phyloP scores from a whole-genome alignment of 768 basidiomycete species.

The Hygrocybe punicea region DNA sequence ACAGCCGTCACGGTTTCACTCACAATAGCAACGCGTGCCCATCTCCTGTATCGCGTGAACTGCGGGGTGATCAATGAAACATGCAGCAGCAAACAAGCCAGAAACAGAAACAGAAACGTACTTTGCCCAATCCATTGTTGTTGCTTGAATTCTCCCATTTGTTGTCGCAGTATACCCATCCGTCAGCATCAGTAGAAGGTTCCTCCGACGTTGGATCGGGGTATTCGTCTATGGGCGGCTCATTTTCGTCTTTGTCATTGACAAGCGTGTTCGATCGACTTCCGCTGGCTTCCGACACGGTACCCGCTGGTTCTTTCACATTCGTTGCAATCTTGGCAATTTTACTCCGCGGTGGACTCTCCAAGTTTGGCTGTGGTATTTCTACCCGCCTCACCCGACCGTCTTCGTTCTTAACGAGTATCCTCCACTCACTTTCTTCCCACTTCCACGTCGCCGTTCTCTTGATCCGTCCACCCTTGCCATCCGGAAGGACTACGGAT shows the following conservation, averaged over 20 bases:
- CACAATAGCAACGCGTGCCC: conserved; percentile 81
- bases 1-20: conserved; percentile 65
- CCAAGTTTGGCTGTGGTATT: conserved; percentile 58
- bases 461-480: conserved; percentile 50
- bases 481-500: conserved; percentile 52
- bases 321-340: conserved; percentile 56
- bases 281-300: background rate
- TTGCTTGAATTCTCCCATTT: conserved; percentile 82
- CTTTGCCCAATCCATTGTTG: conserved; percentile 85
- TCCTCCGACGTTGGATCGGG: conserved; percentile 46
- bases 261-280: background rate
- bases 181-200: conserved; percentile 71
- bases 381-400: conserved; percentile 53
- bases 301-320: conserved; percentile 37
- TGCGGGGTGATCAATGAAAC: conserved; percentile 24
- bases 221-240: conserved; percentile 23
- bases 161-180: conserved; percentile 94
- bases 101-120: conserved; percentile 23
- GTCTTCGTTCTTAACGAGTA: conserved; percentile 62
- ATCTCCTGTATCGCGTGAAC: conserved; percentile 83
- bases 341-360: conserved; percentile 40
- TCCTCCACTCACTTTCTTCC: conserved; percentile 90
- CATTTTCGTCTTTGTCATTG: conserved; percentile 19
- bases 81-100: background rate
- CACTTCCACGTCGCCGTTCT: conserved; percentile 82